Evolutionary conservation across 306 rosid genomes (phyloP).

Genomic region (Malus sieversii): DNA sequence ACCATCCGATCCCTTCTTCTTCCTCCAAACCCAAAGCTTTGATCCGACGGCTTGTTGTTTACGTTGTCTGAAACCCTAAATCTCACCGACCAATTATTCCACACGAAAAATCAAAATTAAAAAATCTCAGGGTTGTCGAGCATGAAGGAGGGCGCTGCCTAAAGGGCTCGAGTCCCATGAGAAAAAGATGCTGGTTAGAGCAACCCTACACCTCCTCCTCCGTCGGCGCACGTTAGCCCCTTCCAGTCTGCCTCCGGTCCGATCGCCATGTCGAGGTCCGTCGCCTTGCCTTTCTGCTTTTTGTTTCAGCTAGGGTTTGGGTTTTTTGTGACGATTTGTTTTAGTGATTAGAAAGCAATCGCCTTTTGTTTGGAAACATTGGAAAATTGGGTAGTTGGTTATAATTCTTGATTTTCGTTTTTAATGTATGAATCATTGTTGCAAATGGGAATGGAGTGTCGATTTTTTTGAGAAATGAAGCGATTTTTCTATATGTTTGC

Average conservation of each 20-base stretch:
- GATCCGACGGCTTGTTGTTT: background rate
- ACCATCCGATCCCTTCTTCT: background rate
- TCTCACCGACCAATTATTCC: background rate
- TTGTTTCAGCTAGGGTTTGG: background rate
- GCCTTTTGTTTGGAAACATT: background rate
- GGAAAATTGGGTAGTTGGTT: background rate
- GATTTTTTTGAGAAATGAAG: background rate
- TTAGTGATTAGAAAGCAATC: background rate
- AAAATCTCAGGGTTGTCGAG: background rate
- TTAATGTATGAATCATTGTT: background rate
- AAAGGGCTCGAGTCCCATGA: constrained; percentile 5
- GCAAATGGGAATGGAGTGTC: background rate
- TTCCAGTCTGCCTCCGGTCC: constrained; percentile 15
- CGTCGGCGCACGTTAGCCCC: constrained; percentile 7
- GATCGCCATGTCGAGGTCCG: constrained; percentile 47
- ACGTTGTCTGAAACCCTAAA: constrained; percentile 6
- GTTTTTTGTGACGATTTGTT: background rate
- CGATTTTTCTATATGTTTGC: background rate
- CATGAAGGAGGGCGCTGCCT: constrained; percentile 3
- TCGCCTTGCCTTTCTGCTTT: background rate
- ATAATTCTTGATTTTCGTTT: background rate
- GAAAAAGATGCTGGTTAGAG: constrained; percentile 30
- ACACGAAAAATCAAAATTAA: background rate
- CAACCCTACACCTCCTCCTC: constrained; percentile 5
- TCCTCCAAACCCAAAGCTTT: background rate